A percentile compares a stretch with the other conserved stretches of the same genome.
These are phyloP conservation scores for Vitis hybrid DNA, from an alignment of 177 flowering plant genomes.

Conservation along the genomic window DNA sequence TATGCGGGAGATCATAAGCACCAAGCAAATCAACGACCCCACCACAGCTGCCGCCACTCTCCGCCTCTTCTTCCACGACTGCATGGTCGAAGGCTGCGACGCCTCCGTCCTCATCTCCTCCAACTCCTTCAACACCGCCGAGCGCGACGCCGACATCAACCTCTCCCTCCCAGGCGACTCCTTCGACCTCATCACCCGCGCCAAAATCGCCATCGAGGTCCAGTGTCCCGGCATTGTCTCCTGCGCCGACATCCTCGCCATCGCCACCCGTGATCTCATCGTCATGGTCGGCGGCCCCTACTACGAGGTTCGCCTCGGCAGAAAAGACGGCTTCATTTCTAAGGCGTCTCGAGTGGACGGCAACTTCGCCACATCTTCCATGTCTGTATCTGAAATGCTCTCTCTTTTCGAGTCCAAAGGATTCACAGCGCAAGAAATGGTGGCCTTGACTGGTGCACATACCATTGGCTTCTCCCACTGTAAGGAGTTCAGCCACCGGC, in stretches of 20 bases:
- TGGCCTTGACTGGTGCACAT: conserved; percentile 60
- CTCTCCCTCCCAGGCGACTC: conserved; percentile 79
- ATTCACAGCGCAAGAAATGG: conserved; percentile 53
- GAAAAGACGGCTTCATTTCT: conserved; percentile 48
- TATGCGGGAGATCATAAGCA: conserved; percentile 38
- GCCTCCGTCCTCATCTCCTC: conserved; percentile 62
- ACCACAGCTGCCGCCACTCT: conserved; percentile 73
- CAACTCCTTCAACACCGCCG: conserved; percentile 53
- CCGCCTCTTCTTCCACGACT: conserved; percentile 81
- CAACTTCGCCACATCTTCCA: conserved; percentile 39
- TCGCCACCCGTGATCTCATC: conserved; percentile 58
- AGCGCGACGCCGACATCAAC: conserved; percentile 72
- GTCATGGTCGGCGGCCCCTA: conserved; percentile 64
- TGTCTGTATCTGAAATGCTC: conserved; percentile 41
- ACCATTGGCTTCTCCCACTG: conserved; percentile 66
- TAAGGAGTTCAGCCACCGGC: conserved; percentile 38
- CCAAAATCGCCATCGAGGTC: conserved; percentile 66
- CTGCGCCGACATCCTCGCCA: conserved; percentile 68
- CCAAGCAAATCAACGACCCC: conserved; percentile 61
- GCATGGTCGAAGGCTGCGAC: conserved; percentile 65
- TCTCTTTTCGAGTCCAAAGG: conserved; percentile 38
- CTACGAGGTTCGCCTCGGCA: conserved; percentile 50
- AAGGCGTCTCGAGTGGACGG: conserved; percentile 27
- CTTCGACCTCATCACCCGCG: conserved; percentile 59
- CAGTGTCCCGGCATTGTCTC: conserved; percentile 67